Evolutionary conservation across 1,284 basidiomycete species (phyloP).

Genomic region (Heliocybe sulcata): DNA sequence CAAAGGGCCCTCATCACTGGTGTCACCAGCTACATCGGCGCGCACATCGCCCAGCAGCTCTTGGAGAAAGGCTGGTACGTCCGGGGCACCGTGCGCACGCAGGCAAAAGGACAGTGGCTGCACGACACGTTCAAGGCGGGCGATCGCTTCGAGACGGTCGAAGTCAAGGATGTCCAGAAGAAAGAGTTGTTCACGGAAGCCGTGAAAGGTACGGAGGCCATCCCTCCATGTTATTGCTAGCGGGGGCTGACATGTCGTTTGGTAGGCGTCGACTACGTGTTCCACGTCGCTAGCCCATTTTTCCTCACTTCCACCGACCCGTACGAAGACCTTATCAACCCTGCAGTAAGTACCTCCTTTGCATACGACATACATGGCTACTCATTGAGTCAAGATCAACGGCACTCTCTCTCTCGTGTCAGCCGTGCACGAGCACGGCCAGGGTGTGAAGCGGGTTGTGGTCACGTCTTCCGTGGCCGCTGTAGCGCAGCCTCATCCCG

Average conservation of each 20-base stretch:
- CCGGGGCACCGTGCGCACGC: constrained; percentile 2
- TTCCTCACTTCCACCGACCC: neutral
- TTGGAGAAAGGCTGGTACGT: constrained; percentile 23
- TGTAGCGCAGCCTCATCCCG: neutral
- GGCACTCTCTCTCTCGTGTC: neutral
- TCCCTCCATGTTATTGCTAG: too few species aligned
- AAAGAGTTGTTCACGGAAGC: neutral
- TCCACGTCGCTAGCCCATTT: neutral
- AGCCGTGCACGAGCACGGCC: neutral
- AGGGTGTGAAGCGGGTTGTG: neutral
- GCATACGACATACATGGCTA: neutral
- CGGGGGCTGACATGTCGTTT: too few species aligned
- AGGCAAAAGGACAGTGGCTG: neutral
- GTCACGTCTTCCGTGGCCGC: neutral
- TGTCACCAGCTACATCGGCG: constrained; percentile 24
- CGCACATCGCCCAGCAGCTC: constrained; percentile 21
- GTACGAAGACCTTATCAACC: neutral
- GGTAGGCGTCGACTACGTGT: too few species aligned
- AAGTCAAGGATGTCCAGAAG: neutral
- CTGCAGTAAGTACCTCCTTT: neutral
- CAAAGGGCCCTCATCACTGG: constrained; percentile 18
- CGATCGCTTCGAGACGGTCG: neutral
- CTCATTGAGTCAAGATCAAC: neutral
- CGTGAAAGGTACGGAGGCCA: neutral
- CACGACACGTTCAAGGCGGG: constrained; percentile 2